Evolutionary conservation across 1,284 basidiomycete genomes (phyloP).

Genomic region (Stygiomarasmius scandens): DNA sequence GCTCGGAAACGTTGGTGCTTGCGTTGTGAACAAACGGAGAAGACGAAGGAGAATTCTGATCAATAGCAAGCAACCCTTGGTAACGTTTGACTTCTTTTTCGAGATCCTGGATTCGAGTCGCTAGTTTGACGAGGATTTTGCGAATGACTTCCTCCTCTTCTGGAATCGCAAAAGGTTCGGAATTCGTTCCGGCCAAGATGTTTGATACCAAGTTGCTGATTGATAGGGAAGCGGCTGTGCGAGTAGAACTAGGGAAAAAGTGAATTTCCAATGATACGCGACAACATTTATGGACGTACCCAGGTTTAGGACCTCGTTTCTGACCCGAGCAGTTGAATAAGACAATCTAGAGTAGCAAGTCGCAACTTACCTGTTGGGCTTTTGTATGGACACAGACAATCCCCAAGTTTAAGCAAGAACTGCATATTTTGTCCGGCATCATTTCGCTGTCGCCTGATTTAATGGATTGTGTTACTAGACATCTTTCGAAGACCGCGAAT

Average conservation of each 20-base stretch:
- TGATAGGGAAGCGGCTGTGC: background rate
- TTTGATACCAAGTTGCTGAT: background rate
- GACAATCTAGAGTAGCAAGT: background rate
- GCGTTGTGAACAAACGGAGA: background rate
- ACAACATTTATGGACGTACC: no score
- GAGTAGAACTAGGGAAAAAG: background rate
- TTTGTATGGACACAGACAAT: background rate
- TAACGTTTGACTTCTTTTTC: background rate
- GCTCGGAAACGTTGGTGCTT: background rate
- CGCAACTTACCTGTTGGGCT: background rate
- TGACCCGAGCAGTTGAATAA: background rate
- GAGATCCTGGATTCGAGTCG: background rate
- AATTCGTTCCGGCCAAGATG: background rate
- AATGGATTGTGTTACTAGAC: no score
- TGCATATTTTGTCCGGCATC: background rate
- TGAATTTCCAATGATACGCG: background rate
- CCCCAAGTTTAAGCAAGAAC: background rate
- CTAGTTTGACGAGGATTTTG: background rate
- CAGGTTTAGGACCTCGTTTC: background rate
- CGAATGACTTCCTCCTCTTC: background rate
- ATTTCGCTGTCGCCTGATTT: background rate
- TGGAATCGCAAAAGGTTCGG: background rate
- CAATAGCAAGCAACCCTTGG: background rate
- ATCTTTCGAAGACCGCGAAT: background rate
- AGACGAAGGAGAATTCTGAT: background rate